phyloP scores from a whole-genome alignment of 179 eudicot genomes.

The Heliamphora ciliata region DNA sequence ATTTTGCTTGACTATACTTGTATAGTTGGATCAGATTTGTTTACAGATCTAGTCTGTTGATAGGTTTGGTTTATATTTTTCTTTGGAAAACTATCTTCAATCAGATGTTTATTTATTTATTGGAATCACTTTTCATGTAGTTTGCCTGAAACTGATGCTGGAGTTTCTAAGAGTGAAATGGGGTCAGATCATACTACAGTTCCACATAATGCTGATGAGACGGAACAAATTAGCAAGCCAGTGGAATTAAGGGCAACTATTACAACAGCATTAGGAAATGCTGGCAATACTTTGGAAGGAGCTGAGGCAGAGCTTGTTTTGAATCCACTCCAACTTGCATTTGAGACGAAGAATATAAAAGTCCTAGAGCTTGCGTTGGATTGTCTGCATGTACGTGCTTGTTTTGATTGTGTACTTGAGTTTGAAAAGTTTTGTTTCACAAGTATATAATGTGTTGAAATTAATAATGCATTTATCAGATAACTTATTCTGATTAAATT shows the following conservation, averaged over 20 bases:
- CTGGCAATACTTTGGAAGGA: conserved; percentile 76
- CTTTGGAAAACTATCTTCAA: conserved; percentile 3
- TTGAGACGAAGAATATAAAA: conserved; percentile 83
- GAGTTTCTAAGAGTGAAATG: conserved; percentile 32
- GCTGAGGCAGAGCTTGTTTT: conserved; percentile 84
- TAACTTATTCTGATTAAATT: conserved; percentile 19
- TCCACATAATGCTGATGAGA: conserved; percentile 28
- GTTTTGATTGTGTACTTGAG: conserved; percentile 14
- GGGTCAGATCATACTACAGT: conserved; percentile 34
- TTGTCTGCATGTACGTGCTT: conserved; percentile 83
- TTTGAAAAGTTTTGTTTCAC: neutral
- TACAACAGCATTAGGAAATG: conserved; percentile 59
- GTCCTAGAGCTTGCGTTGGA: conserved; percentile 80
- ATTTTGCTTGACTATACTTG: neutral
- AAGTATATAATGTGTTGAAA: neutral
- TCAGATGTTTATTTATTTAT: conserved; percentile 16
- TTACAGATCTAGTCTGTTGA: neutral
- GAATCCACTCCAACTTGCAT: conserved; percentile 80
- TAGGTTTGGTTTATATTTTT: neutral
- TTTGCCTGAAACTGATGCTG: conserved; percentile 39
- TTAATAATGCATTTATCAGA: neutral
- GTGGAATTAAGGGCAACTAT: conserved; percentile 34
- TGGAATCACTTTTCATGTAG: conserved; percentile 23
- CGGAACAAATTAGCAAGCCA: conserved; percentile 30
- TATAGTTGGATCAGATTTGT: neutral